Evolutionary conservation across 441 rosid genomes (phyloP).

Genomic region (Euphorbia celastroides): DNA sequence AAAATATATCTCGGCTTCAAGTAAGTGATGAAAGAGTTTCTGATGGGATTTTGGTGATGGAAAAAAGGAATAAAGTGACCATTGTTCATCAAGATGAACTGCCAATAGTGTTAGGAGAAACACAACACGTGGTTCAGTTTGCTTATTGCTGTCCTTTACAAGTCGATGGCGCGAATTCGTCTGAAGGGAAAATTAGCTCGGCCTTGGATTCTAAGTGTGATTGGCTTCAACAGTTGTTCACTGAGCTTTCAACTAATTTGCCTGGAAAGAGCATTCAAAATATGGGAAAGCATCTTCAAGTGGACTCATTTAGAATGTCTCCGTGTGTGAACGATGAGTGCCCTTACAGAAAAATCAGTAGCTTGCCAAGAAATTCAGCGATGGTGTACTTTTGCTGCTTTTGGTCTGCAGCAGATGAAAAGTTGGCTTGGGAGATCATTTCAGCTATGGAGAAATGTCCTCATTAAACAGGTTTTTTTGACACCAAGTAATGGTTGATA

Average conservation of each 20-base stretch:
- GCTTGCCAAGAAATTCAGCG: constrained; percentile 11
- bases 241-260: constrained; percentile 30
- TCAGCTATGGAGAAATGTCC: constrained; percentile 28
- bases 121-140: constrained; percentile 39
- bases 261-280: constrained; percentile 33
- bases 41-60: constrained; percentile 55
- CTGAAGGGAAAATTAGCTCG: constrained; percentile 15
- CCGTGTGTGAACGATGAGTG: constrained; percentile 52
- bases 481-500: not conserved
- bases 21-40: constrained; percentile 58
- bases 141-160: constrained; percentile 59
- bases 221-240: constrained; percentile 33
- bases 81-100: constrained; percentile 81
- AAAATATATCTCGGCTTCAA: constrained; percentile 27
- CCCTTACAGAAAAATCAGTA: constrained; percentile 32
- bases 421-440: constrained; percentile 67
- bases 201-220: constrained; percentile 16
- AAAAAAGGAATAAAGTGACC: constrained; percentile 49
- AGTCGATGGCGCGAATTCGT: constrained; percentile 11
- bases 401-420: constrained; percentile 63
- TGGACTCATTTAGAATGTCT: constrained; percentile 44
- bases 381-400: constrained; percentile 57
- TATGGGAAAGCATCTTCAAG: constrained; percentile 43
- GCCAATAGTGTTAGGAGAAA: constrained; percentile 37
- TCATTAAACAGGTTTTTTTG: too few species aligned